Base-by-base conservation (phyloP, 2,329 filamentous ascomycete genomes). In the Fulvia fulva region DNA sequence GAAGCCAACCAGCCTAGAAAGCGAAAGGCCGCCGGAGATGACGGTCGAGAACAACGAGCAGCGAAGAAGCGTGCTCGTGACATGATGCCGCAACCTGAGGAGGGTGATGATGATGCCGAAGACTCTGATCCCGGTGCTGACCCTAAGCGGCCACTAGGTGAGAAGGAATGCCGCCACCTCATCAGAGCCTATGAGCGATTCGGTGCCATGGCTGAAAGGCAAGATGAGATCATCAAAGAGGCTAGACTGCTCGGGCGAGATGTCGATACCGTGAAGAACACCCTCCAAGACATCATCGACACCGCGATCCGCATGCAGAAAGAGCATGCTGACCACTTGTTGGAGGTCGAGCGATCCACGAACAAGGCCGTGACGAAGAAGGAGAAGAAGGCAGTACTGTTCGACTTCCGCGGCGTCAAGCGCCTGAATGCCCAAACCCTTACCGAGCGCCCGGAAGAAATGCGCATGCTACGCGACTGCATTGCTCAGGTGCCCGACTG, bases 381-480 rank as follows among this genome's bases (percentile, higher is more conserved):
- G 74, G 94, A 99, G 72, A 91, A 91, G 75, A 99, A 99, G 75
- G 94, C 94, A 0, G 90, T 99, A 19, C 79, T 99, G 46, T 97
- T 99, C 68, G 92, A 97, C 71, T 96, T 92, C 75, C 87, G 89
- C 47, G 91, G 92, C 56, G 88, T 97, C 52, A 96, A 96, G 75
- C 92, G 96, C 67, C 84, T 97, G 69, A 99, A 99, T 70, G 94
- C 94, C 0, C 91, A 96, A 75, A 97, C 94, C 0, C 89, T 97
- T 55, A 85, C 96, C 11, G 93, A 97, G 66, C 87, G 95, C 8
- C 93, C 94, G 0, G 84, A 87, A 49, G 93, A 97, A 70, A 88
- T 97, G 80, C 88, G 87, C 58, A 85, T 97, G 65, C 80, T 99
- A 37, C 88, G 87, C 59, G 83, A 90, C 62, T 86, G 90, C 14